Evolutionary conservation across 2,329 filamentous ascomycete genomes (phyloP).

Genomic region (Pseudogymnoascus sp.): DNA sequence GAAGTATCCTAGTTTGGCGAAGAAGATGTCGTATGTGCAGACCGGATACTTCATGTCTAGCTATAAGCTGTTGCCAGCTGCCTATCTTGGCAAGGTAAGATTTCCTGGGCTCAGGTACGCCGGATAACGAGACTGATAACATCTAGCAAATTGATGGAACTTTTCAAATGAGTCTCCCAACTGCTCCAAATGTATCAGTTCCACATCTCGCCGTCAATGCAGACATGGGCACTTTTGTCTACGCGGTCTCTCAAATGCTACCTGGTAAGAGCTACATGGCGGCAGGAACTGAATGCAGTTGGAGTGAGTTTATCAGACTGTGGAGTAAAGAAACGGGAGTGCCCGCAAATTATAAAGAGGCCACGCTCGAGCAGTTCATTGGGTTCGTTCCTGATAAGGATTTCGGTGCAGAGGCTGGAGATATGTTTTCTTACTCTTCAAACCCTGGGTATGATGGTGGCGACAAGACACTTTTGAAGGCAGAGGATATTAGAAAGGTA

Average conservation of each 20-base stretch:
- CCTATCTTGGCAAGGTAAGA: conserved; percentile 41
- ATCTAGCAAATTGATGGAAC: conserved; percentile 34
- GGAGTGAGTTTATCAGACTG: conserved; percentile 38
- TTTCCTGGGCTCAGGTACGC: background rate
- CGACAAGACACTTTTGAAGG: conserved; percentile 34
- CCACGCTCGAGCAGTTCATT: conserved; percentile 37
- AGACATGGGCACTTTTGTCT: conserved; percentile 42
- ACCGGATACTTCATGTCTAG: conserved; percentile 39
- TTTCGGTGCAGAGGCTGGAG: conserved; percentile 36
- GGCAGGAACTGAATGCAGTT: conserved; percentile 38
- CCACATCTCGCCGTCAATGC: conserved; percentile 42
- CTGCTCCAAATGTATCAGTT: conserved; percentile 30
- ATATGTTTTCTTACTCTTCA: conserved; percentile 42
- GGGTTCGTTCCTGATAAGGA: conserved; percentile 32
- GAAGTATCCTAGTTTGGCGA: conserved; percentile 37
- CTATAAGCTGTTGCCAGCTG: conserved; percentile 38
- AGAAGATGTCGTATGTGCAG: conserved; percentile 43
- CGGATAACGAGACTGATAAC: background rate
- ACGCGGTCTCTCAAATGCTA: conserved; percentile 43
- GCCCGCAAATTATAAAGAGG: conserved; percentile 33
- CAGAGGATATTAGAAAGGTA: conserved; percentile 39
- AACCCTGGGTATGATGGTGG: conserved; percentile 44
- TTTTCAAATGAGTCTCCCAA: conserved; percentile 43
- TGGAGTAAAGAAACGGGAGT: conserved; percentile 36
- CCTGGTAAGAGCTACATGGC: conserved; percentile 44